These are phyloP conservation scores for Massariosphaeria phaeospora DNA, from an alignment of 495 filamentous ascomycete species.

Conservation along the genomic window DNA sequence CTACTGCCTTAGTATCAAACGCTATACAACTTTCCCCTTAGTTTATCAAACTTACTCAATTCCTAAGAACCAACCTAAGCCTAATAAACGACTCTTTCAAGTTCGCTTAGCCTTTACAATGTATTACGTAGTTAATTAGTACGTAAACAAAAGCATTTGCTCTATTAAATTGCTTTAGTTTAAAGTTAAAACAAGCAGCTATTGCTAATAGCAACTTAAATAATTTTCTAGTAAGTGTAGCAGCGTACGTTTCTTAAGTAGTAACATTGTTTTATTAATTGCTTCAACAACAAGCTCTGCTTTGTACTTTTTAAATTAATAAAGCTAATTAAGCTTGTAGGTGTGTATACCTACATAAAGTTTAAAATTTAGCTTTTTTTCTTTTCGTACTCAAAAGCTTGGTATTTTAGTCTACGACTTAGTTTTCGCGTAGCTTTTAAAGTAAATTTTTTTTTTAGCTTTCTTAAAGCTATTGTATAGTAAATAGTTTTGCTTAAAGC, in stretches of 20 bases:
- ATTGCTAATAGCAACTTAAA: neutral
- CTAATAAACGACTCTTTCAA: too few relatives aligned
- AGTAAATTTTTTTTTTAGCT: neutral
- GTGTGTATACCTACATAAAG: neutral
- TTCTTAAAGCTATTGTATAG: neutral
- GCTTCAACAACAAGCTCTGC: neutral
- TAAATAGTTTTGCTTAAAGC: neutral
- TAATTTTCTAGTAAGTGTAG: neutral
- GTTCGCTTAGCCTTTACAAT: too few relatives aligned
- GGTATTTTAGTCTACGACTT: neutral
- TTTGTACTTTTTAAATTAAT: too few relatives aligned
- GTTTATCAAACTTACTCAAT: too few relatives aligned
- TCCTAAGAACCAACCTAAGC: too few relatives aligned
- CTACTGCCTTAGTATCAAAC: too few relatives aligned
- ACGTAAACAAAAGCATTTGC: neutral
- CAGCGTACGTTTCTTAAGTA: too few relatives aligned
- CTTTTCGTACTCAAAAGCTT: neutral
- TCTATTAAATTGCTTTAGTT: neutral
- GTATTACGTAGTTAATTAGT: neutral
- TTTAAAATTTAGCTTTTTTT: neutral
- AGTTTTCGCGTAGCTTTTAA: neutral
- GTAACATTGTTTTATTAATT: neutral
- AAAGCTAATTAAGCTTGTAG: too few relatives aligned
- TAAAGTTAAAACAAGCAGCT: neutral
- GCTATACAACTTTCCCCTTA: too few relatives aligned